phyloP scores from a whole-genome alignment of 2,329 filamentous ascomycete species.

The Fusarium foetens region DNA sequence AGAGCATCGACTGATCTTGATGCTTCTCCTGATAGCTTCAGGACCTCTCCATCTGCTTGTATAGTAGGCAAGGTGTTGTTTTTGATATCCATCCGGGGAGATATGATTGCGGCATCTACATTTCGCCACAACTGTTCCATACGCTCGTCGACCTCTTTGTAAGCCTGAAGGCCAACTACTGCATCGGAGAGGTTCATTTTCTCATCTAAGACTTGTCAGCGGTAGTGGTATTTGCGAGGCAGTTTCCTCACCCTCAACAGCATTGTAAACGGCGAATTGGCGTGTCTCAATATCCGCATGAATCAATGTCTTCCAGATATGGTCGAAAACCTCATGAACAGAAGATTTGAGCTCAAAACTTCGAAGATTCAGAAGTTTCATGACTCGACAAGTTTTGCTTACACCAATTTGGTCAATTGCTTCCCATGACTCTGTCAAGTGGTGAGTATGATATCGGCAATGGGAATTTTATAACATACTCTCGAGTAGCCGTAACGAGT shows the following conservation, averaged over 20 bases:
- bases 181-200: conserved; percentile 65
- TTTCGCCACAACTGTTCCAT: conserved; percentile 71
- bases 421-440: conserved; percentile 61
- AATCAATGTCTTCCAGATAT: conserved; percentile 77
- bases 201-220: conserved; percentile 53
- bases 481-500: conserved; percentile 67
- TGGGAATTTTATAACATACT: conserved; percentile 51
- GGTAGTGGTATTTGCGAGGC: not conserved
- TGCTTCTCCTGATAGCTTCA: conserved; percentile 56
- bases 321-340: conserved; percentile 72
- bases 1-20: conserved; percentile 61
- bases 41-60: conserved; percentile 52
- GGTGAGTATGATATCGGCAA: conserved; percentile 22
- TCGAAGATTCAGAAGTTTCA: conserved; percentile 72
- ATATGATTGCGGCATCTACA: conserved; percentile 69
- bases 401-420: conserved; percentile 69
- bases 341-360: conserved; percentile 72
- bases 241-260: conserved; percentile 59
- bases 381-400: conserved; percentile 69
- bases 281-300: conserved; percentile 66
- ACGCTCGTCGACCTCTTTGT: conserved; percentile 69
- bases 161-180: conserved; percentile 65
- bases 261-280: conserved; percentile 66
- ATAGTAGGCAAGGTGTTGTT: conserved; percentile 53
- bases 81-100: conserved; percentile 64